These are phyloP conservation scores for Pseudohalonectria lignicola DNA, from an alignment of 2,329 filamentous ascomycete species.

Conservation along the genomic window DNA sequence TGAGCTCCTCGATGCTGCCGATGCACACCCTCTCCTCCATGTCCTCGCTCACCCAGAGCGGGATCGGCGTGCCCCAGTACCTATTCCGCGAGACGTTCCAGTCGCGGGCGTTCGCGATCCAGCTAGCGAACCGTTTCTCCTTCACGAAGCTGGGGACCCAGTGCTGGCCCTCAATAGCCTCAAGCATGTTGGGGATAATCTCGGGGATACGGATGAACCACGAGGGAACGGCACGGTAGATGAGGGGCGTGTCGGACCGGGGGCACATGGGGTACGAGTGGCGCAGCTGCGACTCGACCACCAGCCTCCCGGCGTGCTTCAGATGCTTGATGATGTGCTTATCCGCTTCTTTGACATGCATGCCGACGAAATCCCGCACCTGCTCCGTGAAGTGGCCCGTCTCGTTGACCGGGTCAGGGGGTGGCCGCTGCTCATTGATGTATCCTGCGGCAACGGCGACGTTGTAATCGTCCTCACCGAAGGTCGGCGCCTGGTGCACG, in stretches of 20 bases:
- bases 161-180: slow-evolving; percentile 78
- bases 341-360: slow-evolving; percentile 86
- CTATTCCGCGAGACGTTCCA: slow-evolving; percentile 93
- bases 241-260: slow-evolving; percentile 88
- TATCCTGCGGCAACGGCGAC: slow-evolving; percentile 67
- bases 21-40: slow-evolving; percentile 77
- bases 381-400: slow-evolving; percentile 67
- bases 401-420: slow-evolving; percentile 88
- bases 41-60: slow-evolving; percentile 86
- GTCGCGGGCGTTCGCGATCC: slow-evolving; percentile 84
- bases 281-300: slow-evolving; percentile 77
- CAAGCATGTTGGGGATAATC: slow-evolving; percentile 78
- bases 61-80: slow-evolving; percentile 92
- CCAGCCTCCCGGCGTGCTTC: slow-evolving; percentile 62
- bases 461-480: slow-evolving; percentile 93
- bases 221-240: slow-evolving; percentile 82
- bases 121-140: slow-evolving; percentile 80
- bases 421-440: slow-evolving; percentile 62
- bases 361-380: slow-evolving; percentile 70
- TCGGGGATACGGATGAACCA: slow-evolving; percentile 90
- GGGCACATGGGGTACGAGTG: slow-evolving; percentile 94
- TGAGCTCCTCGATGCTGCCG: slow-evolving; percentile 75
- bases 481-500: slow-evolving; percentile 87
- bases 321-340: slow-evolving; percentile 87
- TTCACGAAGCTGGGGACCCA: slow-evolving; percentile 91